Base-by-base conservation (phyloP, 2,329 filamentous ascomycete genomes). In the Setomelanomma holmii region DNA sequence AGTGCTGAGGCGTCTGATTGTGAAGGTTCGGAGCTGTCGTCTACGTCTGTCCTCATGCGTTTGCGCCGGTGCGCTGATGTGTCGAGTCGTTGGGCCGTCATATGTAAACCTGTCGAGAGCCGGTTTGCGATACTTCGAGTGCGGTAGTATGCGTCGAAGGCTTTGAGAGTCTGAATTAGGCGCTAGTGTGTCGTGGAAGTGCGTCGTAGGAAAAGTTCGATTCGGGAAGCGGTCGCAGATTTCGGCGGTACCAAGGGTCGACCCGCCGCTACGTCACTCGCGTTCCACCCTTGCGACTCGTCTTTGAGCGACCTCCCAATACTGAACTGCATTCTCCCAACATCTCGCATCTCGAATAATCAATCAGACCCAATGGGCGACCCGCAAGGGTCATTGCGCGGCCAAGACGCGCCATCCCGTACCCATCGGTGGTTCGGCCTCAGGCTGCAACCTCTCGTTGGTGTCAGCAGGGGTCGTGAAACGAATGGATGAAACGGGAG, bases 381-480 rank as follows among this genome's bases (percentile, higher is more conserved):
- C 52, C 50, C 45, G 51, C 51, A 53, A 54, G 49, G 39, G 44
- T 49, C 40, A 34, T 50, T 43, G 35, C 53, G 43, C 51, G 56
- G 58, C 60, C 53, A 60, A 57, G 55, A 50, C 45, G 57, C 50
- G 57, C 54, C 27, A 39, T 48, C n/a, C 39, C 36, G 45, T 24
- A 41, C 24, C 33, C 34, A 38, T 53, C 57, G 50, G 49, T 27
- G 20, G 54, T 40, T 23, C 38, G 49, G 66, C 67, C 60, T 61
- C 52, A 59, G 63, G 61, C 61, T 45, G 51, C 30, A 52, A 55
- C 58, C 54, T 60, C 53, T 57, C 52, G 53, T 59, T 54, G 59
- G 68, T 68, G 65, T 67, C 63, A 66, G 68, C 71, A 61, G 66
- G 68, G 70, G 64, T 64, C 48, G 52, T 72, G 70, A 72, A 74